phyloP scores from a whole-genome alignment of 2,329 filamentous ascomycete species.

The Aspergillus caelatus region DNA sequence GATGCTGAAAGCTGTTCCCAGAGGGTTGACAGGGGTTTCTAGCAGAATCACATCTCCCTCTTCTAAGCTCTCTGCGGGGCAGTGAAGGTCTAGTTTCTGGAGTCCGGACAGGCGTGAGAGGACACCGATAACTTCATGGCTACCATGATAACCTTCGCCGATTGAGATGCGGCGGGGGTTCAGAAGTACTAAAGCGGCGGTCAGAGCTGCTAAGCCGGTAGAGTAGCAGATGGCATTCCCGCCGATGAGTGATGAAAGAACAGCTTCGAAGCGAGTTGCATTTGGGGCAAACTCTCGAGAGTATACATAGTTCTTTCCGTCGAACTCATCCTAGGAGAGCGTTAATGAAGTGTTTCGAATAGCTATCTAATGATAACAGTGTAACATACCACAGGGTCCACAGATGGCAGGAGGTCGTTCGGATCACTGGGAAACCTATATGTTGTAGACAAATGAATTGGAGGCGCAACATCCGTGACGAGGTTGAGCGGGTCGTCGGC shows the following conservation, averaged over 20 bases:
- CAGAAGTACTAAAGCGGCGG: constrained; percentile 77
- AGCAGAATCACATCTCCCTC: constrained; percentile 84
- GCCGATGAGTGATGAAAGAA: constrained; percentile 72
- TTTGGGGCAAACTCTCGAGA: constrained; percentile 80
- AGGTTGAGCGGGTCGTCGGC: constrained; percentile 76
- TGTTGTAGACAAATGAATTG: constrained; percentile 87
- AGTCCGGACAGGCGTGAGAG: constrained; percentile 76
- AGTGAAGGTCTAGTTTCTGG: constrained; percentile 72
- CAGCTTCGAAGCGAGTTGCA: constrained; percentile 79
- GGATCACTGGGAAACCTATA: constrained; percentile 79
- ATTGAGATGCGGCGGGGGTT: constrained; percentile 84
- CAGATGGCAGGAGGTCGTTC: constrained; percentile 58
- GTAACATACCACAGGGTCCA: constrained; percentile 53
- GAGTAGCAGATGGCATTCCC: constrained; percentile 72
- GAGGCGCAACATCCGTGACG: constrained; percentile 79
- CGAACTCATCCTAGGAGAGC: constrained; percentile 18
- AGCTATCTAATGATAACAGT: too few relatives aligned
- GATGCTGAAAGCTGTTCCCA: constrained; percentile 78
- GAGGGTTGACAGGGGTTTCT: constrained; percentile 92
- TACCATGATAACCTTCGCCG: constrained; percentile 86
- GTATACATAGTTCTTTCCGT: constrained; percentile 67
- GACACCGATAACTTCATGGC: constrained; percentile 79
- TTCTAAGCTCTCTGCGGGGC: constrained; percentile 65
- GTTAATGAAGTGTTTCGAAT: not conserved
- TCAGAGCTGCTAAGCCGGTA: constrained; percentile 83